Evolutionary conservation across 768 basidiomycete genomes (phyloP).

Genomic region (Steccherinum ochraceum): DNA sequence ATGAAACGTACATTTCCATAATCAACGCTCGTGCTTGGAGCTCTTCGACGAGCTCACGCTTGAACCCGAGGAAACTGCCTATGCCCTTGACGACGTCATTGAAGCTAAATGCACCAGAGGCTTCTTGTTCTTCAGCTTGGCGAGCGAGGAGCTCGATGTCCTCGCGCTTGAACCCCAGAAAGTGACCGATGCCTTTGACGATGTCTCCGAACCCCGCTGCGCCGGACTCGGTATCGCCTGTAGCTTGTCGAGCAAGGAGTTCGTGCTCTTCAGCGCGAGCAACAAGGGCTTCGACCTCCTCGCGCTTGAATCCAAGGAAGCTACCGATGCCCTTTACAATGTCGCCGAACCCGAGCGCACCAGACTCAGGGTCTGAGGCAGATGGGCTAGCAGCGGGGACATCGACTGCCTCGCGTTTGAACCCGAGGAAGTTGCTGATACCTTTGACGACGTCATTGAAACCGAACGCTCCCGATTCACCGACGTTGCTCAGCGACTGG

Average conservation of each 20-base stretch:
- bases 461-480: slow-evolving; percentile 4
- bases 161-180: background rate
- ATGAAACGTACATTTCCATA: too few relatives aligned
- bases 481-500: too few relatives aligned
- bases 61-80: background rate
- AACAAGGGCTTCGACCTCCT: slow-evolving; percentile 4
- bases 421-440: background rate
- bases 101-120: background rate
- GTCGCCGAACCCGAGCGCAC: slow-evolving; percentile 2
- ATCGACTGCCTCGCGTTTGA: slow-evolving; percentile 4
- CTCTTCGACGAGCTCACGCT: slow-evolving; percentile 2
- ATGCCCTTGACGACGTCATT: slow-evolving; percentile 1
- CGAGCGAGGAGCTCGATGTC: background rate
- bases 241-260: background rate
- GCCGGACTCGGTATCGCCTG: background rate
- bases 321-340: slow-evolving; percentile 1
- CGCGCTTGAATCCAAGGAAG: slow-evolving; percentile 2
- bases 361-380: slow-evolving; percentile 1
- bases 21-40: slow-evolving; percentile 2
- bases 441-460: slow-evolving; percentile 1
- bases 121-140: background rate
- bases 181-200: background rate
- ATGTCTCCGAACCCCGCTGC: background rate
- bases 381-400: slow-evolving; percentile 1
- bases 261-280: slow-evolving; percentile 2